Conservation (phyloP, 1,139 yeast species). For the Hyphopichia wangnamkhiaoensis region DNA sequence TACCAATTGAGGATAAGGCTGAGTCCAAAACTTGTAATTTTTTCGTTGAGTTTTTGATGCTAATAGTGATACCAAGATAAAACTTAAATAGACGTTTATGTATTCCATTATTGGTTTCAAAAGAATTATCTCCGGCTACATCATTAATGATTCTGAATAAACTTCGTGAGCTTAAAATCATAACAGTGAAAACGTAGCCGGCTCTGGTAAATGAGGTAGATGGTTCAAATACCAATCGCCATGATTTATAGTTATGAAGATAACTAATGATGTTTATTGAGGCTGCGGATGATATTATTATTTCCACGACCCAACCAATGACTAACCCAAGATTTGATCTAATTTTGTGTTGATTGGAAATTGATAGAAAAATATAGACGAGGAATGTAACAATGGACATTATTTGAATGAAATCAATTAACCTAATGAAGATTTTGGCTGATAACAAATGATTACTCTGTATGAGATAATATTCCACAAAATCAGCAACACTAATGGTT, state of each 20-base stretch:
- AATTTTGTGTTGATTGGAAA: constrained; percentile 55
- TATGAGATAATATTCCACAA: constrained; percentile 21
- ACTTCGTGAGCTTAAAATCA: constrained; percentile 32
- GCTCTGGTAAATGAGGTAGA: constrained; percentile 27
- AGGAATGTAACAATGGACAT: constrained; percentile 13
- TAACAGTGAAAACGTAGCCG: constrained; percentile 25
- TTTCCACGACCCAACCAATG: constrained; percentile 59
- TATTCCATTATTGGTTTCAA: constrained; percentile 15
- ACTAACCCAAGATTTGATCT: constrained; percentile 62
- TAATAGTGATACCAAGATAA: constrained; percentile 18
- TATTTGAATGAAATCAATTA: constrained; percentile 11
- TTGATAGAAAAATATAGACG: constrained; percentile 40
- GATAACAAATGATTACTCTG: constrained; percentile 14
- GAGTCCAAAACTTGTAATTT: constrained; percentile 4
- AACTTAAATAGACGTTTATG: constrained; percentile 30
- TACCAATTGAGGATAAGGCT: constrained; percentile 3
- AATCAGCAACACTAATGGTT: constrained; percentile 19
- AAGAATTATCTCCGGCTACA: constrained; percentile 16
- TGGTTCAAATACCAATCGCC: constrained; percentile 35
- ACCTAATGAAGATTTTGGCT: constrained; percentile 10
- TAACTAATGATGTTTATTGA: constrained; percentile 39
- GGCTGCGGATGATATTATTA: constrained; percentile 52
- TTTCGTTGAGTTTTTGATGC: constrained; percentile 7
- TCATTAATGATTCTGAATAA: constrained; percentile 28
- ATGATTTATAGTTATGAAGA: constrained; percentile 19